Percentiles rank a stretch among this genome's conserved stretches.
Conservation (phyloP, 345 rosid genomes). For the Orychophragmus violaceus region DNA sequence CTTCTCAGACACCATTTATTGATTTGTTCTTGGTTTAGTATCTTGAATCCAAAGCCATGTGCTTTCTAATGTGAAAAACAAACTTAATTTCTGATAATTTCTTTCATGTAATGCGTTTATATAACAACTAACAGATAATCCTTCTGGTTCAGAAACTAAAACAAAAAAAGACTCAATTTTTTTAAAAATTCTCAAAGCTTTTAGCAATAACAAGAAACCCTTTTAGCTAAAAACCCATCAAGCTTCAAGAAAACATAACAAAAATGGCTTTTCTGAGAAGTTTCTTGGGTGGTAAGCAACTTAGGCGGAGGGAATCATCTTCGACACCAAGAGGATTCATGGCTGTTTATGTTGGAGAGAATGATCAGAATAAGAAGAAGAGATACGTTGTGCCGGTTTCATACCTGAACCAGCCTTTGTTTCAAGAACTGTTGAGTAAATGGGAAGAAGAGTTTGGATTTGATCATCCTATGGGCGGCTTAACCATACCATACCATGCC, state of each 20-base stretch:
- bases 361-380: conserved; percentile 27
- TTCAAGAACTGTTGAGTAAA: conserved; percentile 34
- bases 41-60: conserved; percentile 26
- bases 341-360: conserved; percentile 37
- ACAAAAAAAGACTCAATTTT: background rate
- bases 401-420: conserved; percentile 33
- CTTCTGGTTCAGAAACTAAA: conserved; percentile 6
- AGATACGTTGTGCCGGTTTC: conserved; percentile 36
- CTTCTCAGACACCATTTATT: conserved; percentile 28
- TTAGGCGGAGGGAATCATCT: background rate
- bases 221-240: background rate
- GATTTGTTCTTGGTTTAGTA: conserved; percentile 28
- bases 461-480: conserved; percentile 38
- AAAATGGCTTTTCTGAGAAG: conserved; percentile 5
- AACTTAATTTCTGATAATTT: background rate
- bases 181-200: background rate
- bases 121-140: conserved; percentile 2
- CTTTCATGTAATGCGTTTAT: background rate
- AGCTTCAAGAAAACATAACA: background rate
- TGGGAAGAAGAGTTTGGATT: conserved; percentile 41
- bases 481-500: conserved; percentile 35
- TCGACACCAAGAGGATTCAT: conserved; percentile 36
- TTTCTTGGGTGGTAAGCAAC: conserved; percentile 20
- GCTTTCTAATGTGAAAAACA: background rate
- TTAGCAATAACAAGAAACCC: background rate